Percentiles rank a stretch among this genome's conserved stretches.
Conservation (phyloP, 2,329 filamentous ascomycete species). For the Trichoderma polysporum region DNA sequence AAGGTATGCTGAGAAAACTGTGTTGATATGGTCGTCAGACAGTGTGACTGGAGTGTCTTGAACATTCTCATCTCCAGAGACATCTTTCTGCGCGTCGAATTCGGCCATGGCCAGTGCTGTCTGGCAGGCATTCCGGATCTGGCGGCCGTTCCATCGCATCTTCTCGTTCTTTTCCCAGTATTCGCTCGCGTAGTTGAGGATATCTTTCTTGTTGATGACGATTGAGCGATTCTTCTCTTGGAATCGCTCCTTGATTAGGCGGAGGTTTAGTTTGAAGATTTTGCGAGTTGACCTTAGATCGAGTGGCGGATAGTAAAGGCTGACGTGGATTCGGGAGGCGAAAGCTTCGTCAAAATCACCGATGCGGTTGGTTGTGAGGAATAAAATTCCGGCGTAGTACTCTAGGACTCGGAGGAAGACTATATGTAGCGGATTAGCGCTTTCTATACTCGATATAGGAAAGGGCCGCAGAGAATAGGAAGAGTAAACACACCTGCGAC, state of each 20-base stretch:
- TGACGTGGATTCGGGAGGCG: slow-evolving; percentile 37
- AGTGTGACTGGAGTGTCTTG: slow-evolving; percentile 23
- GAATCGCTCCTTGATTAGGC: slow-evolving; percentile 26
- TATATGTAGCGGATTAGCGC: neutral
- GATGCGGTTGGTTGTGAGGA: slow-evolving; percentile 39
- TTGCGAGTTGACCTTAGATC: neutral
- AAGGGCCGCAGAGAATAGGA: no score
- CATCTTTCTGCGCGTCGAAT: slow-evolving; percentile 31
- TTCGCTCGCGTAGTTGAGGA: neutral
- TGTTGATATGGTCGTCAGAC: slow-evolving; percentile 23
- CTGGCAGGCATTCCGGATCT: slow-evolving; percentile 26
- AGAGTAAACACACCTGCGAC: slow-evolving; percentile 29
- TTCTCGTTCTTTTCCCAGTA: slow-evolving; percentile 5
- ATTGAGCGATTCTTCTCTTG: neutral
- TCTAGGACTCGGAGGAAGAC: slow-evolving; percentile 40
- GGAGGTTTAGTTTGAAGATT: slow-evolving; percentile 24
- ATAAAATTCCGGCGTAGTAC: slow-evolving; percentile 38
- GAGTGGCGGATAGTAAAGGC: slow-evolving; percentile 31
- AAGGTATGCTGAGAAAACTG: slow-evolving; percentile 26
- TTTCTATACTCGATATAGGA: neutral
- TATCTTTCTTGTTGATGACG: neutral
- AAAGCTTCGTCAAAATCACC: slow-evolving; percentile 38
- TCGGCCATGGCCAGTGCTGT: slow-evolving; percentile 34
- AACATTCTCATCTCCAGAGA: slow-evolving; percentile 1
- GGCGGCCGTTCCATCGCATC: slow-evolving; percentile 23